Conservation (phyloP, 2,329 filamentous ascomycete species). For the Arthrobotrys iridis region DNA sequence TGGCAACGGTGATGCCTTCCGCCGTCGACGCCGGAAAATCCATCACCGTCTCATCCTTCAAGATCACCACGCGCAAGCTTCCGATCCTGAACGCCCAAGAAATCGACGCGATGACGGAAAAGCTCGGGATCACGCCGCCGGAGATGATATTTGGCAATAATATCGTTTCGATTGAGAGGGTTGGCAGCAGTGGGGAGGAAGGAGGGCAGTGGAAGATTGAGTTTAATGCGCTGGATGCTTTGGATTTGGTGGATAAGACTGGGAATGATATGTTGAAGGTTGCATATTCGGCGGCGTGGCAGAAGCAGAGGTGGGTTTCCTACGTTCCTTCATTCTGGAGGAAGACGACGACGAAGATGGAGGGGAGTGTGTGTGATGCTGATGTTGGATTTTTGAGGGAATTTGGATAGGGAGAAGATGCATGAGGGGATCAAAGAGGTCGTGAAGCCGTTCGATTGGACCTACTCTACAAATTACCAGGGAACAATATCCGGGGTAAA, state of each 20-base stretch:
- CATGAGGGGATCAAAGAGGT: slow-evolving; percentile 90
- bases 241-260: slow-evolving; percentile 94
- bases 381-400: slow-evolving; percentile 54
- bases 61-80: slow-evolving; percentile 67
- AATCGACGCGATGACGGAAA: slow-evolving; percentile 83
- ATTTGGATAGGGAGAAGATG: slow-evolving; percentile 76
- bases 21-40: slow-evolving; percentile 55
- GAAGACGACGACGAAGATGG: slow-evolving; percentile 60
- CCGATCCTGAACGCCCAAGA: slow-evolving; percentile 92
- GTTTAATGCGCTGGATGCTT: slow-evolving; percentile 86
- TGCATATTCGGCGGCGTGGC: slow-evolving; percentile 90
- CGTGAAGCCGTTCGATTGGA: slow-evolving; percentile 98
- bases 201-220: slow-evolving; percentile 72
- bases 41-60: slow-evolving; percentile 53
- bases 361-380: not conserved
- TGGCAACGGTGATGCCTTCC: slow-evolving; percentile 47
- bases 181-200: slow-evolving; percentile 66
- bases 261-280: slow-evolving; percentile 88
- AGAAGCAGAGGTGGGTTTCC: slow-evolving; percentile 63
- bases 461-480: slow-evolving; percentile 87
- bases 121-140: slow-evolving; percentile 84
- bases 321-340: slow-evolving; percentile 59
- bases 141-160: slow-evolving; percentile 99
- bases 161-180: slow-evolving; percentile 77
- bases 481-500: slow-evolving; percentile 71